Conservation (phyloP, 345 rosid genomes). For the Isatis tinctoria region DNA sequence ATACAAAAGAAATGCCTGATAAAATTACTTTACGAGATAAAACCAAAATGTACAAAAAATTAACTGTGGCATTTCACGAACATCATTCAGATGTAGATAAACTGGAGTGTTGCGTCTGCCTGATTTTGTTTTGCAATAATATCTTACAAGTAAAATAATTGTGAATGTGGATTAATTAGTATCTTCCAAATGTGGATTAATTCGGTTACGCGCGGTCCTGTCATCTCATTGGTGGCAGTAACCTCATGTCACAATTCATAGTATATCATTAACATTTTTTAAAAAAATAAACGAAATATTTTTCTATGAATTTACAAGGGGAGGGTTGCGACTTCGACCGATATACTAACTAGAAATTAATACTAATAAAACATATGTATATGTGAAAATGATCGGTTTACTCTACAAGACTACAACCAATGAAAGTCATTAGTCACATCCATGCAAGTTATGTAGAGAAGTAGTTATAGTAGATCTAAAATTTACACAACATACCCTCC, state of each 20-base stretch:
- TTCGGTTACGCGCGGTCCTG: too few relatives aligned
- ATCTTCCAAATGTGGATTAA: too few relatives aligned
- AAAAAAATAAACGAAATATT: neutral
- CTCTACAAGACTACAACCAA: neutral
- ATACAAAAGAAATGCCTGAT: too few relatives aligned
- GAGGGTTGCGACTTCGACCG: neutral
- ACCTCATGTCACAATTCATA: neutral
- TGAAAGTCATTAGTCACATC: conserved; percentile 30
- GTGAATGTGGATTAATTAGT: too few relatives aligned
- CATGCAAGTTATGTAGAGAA: conserved; percentile 37
- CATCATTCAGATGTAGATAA: neutral
- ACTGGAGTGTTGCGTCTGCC: too few relatives aligned
- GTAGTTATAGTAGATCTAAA: neutral
- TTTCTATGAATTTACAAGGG: neutral
- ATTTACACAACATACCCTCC: neutral
- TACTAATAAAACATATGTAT: neutral
- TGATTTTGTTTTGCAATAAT: too few relatives aligned
- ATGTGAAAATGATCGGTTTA: neutral
- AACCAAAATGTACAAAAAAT: too few relatives aligned
- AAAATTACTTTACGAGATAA: too few relatives aligned
- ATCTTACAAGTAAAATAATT: too few relatives aligned
- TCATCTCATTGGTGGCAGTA: too few relatives aligned
- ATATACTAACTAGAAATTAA: neutral
- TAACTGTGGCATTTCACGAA: neutral
- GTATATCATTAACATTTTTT: neutral